Conservation (phyloP, 1,284 basidiomycete genomes). For the Paramarasmius palmivorus region DNA sequence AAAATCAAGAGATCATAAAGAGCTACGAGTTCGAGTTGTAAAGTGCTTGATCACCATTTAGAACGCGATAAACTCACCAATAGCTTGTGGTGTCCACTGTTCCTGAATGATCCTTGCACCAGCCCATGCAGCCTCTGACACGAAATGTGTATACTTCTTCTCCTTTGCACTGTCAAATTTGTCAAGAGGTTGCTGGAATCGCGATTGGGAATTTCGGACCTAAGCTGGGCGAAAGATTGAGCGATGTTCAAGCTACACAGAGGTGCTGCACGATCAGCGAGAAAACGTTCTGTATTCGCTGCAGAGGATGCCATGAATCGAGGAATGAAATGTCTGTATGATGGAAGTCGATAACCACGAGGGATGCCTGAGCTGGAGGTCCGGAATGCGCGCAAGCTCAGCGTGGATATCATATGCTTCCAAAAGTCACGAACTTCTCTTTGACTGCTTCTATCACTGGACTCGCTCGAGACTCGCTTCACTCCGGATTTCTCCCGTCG, state of each 20-base stretch:
- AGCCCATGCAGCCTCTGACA: slow-evolving; percentile 75
- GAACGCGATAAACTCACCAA: neutral
- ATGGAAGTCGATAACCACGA: slow-evolving; percentile 1
- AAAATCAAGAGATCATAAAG: slow-evolving; percentile 72
- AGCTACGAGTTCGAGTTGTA: slow-evolving; percentile 30
- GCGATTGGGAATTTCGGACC: slow-evolving; percentile 28
- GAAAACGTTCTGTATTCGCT: slow-evolving; percentile 50
- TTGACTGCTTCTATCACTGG: no score
- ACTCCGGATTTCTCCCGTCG: no score
- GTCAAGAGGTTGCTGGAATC: slow-evolving; percentile 5
- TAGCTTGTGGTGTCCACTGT: slow-evolving; percentile 72
- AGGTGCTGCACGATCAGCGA: slow-evolving; percentile 69
- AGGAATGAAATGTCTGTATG: neutral
- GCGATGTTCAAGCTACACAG: slow-evolving; percentile 67
- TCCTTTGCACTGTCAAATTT: slow-evolving; percentile 55
- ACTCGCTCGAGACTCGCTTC: no score
- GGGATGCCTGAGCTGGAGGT: neutral
- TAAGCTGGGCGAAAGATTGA: slow-evolving; percentile 67
- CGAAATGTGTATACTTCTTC: slow-evolving; percentile 74
- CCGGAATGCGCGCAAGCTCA: neutral
- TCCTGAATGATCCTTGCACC: slow-evolving; percentile 81
- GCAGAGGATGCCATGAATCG: slow-evolving; percentile 12
- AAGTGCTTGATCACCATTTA: neutral
- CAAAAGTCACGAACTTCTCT: no score
- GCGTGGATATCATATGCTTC: no score